These are phyloP conservation scores for Achaetomiella virescens DNA, from an alignment of 495 filamentous ascomycete species.

Conservation along the genomic window DNA sequence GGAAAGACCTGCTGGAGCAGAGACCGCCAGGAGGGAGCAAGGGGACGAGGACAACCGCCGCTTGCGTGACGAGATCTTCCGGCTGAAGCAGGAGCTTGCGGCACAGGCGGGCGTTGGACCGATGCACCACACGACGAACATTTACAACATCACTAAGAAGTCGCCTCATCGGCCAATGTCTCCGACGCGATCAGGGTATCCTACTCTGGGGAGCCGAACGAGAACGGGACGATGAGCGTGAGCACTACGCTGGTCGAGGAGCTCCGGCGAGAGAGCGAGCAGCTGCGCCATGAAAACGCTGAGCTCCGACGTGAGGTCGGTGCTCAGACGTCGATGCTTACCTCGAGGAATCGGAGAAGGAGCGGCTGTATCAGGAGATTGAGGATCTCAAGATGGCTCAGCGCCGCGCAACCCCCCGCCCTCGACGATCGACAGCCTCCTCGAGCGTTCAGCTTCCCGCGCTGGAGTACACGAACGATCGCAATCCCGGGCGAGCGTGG, in stretches of 20 bases:
- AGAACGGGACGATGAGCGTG: slow-evolving; percentile 50
- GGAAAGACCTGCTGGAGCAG: slow-evolving; percentile 91
- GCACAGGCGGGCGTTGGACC: slow-evolving; percentile 27
- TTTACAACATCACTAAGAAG: slow-evolving; percentile 57
- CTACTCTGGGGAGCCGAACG: slow-evolving; percentile 49
- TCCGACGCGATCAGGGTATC: slow-evolving; percentile 60
- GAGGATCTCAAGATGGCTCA: slow-evolving; percentile 89
- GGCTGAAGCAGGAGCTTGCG: slow-evolving; percentile 59
- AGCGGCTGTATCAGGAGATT: slow-evolving; percentile 91
- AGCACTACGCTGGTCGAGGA: slow-evolving; percentile 63
- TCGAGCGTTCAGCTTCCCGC: slow-evolving; percentile 87
- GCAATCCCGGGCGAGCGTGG: slow-evolving; percentile 64
- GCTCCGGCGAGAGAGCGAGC: slow-evolving; percentile 57
- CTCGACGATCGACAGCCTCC: slow-evolving; percentile 79
- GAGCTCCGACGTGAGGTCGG: slow-evolving; percentile 87
- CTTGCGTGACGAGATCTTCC: slow-evolving; percentile 77
- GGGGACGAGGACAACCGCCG: slow-evolving; percentile 79
- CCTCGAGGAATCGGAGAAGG: slow-evolving; percentile 93
- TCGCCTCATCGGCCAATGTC: slow-evolving; percentile 52
- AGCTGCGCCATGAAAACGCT: slow-evolving; percentile 85
- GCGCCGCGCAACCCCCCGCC: slow-evolving; percentile 52
- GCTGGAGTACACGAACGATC: slow-evolving; percentile 60
- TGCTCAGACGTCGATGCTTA: slow-evolving; percentile 96
- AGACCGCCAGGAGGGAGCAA: slow-evolving; percentile 83
- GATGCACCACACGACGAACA: slow-evolving; percentile 51